Evolutionary conservation across 1,139 yeast genomes (phyloP).

Genomic region (Magnusiomyces suaveolens): DNA sequence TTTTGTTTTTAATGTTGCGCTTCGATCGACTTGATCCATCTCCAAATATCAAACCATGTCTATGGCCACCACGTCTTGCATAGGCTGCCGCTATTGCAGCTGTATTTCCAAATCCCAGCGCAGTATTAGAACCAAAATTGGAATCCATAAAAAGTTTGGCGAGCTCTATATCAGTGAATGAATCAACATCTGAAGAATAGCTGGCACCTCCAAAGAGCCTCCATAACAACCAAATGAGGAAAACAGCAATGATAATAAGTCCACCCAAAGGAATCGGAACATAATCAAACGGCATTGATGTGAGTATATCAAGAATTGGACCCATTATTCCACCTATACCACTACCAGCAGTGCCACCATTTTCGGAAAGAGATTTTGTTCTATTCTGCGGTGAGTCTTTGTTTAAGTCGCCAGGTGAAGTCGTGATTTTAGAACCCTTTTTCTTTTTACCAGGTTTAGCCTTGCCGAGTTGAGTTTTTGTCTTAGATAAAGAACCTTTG

Average conservation of each 20-base stretch:
- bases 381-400: background rate
- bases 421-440: background rate
- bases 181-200: background rate
- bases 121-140: background rate
- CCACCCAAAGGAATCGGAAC: slow-evolving; percentile 20
- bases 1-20: background rate
- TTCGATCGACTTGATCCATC: slow-evolving; percentile 10
- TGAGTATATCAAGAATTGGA: slow-evolving; percentile 3
- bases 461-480: slow-evolving; percentile 8
- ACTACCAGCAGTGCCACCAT: background rate
- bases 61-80: background rate
- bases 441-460: slow-evolving; percentile 15
- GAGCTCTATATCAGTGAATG: slow-evolving; percentile 12
- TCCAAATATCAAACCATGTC: background rate
- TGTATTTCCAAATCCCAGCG: background rate
- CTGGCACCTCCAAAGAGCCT: slow-evolving; percentile 14
- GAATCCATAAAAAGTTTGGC: slow-evolving; percentile 7
- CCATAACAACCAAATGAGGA: slow-evolving; percentile 21
- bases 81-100: background rate
- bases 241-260: slow-evolving; percentile 15
- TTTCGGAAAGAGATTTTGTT: background rate
- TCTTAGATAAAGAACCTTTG: slow-evolving; percentile 23
- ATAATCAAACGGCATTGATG: slow-evolving; percentile 14
- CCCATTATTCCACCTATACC: background rate
- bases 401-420: too few relatives aligned